Base-by-base conservation (phyloP, 768 basidiomycete genomes). In the Russula earlei region DNA sequence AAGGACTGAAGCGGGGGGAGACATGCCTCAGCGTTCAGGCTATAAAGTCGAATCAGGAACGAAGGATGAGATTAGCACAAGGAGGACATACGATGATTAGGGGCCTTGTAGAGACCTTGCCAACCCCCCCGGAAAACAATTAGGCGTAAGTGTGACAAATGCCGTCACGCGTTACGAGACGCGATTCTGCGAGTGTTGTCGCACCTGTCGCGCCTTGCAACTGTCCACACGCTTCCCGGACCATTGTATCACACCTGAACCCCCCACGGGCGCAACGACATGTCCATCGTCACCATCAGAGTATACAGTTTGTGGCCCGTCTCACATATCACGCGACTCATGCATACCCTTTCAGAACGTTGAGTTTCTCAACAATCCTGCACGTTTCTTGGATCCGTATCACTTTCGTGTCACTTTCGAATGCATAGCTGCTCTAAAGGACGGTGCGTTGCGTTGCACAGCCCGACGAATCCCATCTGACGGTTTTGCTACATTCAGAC, bases 351-450 rank as follows among this genome's bases (percentile, higher is more conserved):
- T 17, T 7, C 65, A 89, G 87, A 85, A 90, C 68, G 86, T 89
- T 62, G 85, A 90, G 68, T 92, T 93, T 62, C 76, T 95, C 67
- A 93, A 92, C 74, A 94, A 94, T 71, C 92, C 91, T 7, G 91
- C 92, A 17, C 81, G 83, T 62, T 98, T 97, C 71, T 81, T 85
- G 11, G 93, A 98, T 66, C 76, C 83, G 27, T 98, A 98, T 71
- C 79, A 81, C 63, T 96, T 97, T 70, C 84, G 89, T 61, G 93
- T 98, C 66, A 95, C 92, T 2, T 99, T 99, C 63, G 96, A 98
- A 68, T 97, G 93, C 68, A 91, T 97, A 63, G 86, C 92, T 11
- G 83, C 84, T 6, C 77, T 98, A 49, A 82, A 85, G 65, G 94
- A 97, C 64, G 94, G 92, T 90, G 56, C 60, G 75, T 64, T 9